These are phyloP conservation scores for Saccharomyces eubayanus DNA, from an alignment of 805 yeast species.

Conservation along the genomic window DNA sequence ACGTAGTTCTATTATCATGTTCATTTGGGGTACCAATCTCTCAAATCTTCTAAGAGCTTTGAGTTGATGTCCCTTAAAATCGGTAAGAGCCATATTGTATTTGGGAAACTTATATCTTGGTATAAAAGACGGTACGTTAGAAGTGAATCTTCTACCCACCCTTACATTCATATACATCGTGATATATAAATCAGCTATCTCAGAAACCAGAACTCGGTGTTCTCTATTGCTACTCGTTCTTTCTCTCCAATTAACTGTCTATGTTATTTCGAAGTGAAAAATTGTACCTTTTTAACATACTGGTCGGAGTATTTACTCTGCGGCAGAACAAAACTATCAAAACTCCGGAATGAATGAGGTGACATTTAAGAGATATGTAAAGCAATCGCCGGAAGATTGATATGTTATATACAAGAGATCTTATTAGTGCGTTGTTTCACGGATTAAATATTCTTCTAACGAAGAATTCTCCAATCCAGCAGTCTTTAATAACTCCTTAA, in stretches of 20 bases:
- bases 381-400: background rate
- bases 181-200: background rate
- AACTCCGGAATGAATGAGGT: background rate
- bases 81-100: conserved; percentile 60
- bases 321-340: background rate
- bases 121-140: conserved; percentile 32
- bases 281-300: background rate
- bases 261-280: background rate
- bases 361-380: background rate
- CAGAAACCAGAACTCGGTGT: background rate
- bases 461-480: conserved; percentile 5
- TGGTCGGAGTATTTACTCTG: background rate
- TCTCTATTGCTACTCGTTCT: background rate
- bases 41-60: conserved; percentile 64
- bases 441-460: background rate
- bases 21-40: conserved; percentile 68
- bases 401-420: background rate
- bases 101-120: conserved; percentile 72
- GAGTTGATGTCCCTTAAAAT: conserved; percentile 86
- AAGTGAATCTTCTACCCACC: background rate
- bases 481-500: conserved; percentile 11
- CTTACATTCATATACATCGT: background rate
- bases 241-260: background rate
- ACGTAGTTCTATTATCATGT: conserved; percentile 73
- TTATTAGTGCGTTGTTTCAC: background rate